Percentiles rank a stretch among this genome's conserved stretches.
Conservation (phyloP, 2,329 filamentous ascomycete genomes). For the Talaromyces pinophilus region DNA sequence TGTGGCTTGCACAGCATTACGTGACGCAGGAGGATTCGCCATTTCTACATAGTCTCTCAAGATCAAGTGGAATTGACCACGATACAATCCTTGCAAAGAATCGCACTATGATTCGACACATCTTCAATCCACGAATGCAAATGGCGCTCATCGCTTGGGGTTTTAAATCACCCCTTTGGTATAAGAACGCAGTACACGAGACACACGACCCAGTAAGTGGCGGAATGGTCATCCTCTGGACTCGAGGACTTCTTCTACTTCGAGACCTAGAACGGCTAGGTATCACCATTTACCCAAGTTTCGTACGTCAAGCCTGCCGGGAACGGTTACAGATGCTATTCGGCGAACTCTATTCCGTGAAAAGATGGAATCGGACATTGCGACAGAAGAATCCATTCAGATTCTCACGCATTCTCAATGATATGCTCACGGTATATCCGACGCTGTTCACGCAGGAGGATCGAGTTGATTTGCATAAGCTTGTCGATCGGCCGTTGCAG, state of each 20-base stretch:
- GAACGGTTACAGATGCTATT: conserved; percentile 43
- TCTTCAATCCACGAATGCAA: conserved; percentile 50
- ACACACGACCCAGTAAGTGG: conserved; percentile 25
- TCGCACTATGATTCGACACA: conserved; percentile 35
- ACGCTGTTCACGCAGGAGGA: conserved; percentile 34
- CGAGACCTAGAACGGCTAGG: conserved; percentile 41
- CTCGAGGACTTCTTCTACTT: conserved; percentile 44
- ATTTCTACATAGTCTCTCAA: conserved; percentile 22
- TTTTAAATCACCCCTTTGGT: conserved; percentile 40
- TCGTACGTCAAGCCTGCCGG: conserved; percentile 38
- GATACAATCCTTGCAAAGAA: conserved; percentile 23
- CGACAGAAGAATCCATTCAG: conserved; percentile 40
- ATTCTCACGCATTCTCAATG: conserved; percentile 33
- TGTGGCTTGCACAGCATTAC: conserved; percentile 54
- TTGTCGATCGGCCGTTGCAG: conserved; percentile 19
- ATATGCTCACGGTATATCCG: conserved; percentile 40
- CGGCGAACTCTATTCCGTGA: conserved; percentile 34
- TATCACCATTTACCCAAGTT: conserved; percentile 34
- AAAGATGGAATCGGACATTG: conserved; percentile 39
- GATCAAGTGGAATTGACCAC: conserved; percentile 20
- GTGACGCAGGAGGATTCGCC: conserved; percentile 24
- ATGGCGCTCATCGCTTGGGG: conserved; percentile 54
- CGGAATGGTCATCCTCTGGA: conserved; percentile 39
- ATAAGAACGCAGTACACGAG: conserved; percentile 24
- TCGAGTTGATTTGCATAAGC: conserved; percentile 23